Conservation (phyloP, 495 filamentous ascomycete species). For the Corynascus novoguineensis region DNA sequence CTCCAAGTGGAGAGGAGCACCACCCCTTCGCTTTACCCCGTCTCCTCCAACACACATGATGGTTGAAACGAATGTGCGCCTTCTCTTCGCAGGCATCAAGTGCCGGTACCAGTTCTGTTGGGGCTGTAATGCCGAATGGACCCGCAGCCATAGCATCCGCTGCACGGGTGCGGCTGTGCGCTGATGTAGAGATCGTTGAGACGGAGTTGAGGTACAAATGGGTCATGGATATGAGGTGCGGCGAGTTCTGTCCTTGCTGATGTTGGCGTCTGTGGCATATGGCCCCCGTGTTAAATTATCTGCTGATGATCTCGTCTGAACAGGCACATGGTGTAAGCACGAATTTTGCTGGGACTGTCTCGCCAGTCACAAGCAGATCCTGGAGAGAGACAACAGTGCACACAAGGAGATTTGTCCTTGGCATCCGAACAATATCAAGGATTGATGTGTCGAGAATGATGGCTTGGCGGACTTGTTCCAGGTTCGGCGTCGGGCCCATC, state of each 20-base stretch:
- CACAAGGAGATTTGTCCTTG: slow-evolving; percentile 14
- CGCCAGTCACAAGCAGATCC: slow-evolving; percentile 16
- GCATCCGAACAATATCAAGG: slow-evolving; percentile 19
- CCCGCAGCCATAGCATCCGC: slow-evolving; percentile 8
- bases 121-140: slow-evolving; percentile 17
- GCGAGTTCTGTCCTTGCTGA: slow-evolving; percentile 4
- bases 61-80: neutral
- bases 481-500: no score
- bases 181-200: no score
- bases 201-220: neutral
- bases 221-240: slow-evolving; percentile 1
- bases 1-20: neutral
- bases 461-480: neutral
- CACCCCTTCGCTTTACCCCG: neutral
- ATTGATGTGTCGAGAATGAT: neutral
- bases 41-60: neutral
- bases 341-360: slow-evolving; percentile 29
- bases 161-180: slow-evolving; percentile 11
- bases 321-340: slow-evolving; percentile 20
- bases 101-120: slow-evolving; percentile 26
- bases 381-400: slow-evolving; percentile 18
- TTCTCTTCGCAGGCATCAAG: slow-evolving; percentile 14
- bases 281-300: neutral
- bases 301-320: slow-evolving; percentile 4
- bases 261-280: neutral